Percentiles rank a stretch among this genome's conserved stretches.
Evolutionary conservation across 164 flowering plant genomes (phyloP).

Genomic region (Warburgia ugandensis): DNA sequence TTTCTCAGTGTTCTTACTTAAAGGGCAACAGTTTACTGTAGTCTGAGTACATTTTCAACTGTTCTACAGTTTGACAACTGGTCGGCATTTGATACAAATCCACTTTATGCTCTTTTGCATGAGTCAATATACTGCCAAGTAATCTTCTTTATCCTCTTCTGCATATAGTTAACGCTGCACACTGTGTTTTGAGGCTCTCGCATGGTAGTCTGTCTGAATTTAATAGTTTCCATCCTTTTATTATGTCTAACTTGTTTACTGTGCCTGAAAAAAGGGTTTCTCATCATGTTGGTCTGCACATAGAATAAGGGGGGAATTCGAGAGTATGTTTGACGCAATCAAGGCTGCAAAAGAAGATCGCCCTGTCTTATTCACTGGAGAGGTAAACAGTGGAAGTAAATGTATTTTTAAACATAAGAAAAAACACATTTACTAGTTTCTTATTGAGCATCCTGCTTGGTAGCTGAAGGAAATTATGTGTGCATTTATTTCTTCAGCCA

Average conservation of each 20-base stretch:
- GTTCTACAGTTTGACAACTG: slow-evolving; percentile 71
- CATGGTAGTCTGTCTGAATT: too few species aligned
- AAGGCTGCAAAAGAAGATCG: slow-evolving; percentile 70
- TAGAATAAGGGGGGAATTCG: slow-evolving; percentile 51
- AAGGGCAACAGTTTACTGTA: too few species aligned
- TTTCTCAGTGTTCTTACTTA: too few species aligned
- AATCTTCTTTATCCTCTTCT: too few species aligned
- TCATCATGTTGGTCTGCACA: slow-evolving; percentile 86
- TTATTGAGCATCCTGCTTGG: not conserved
- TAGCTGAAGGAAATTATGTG: not conserved
- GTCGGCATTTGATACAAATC: slow-evolving; percentile 62
- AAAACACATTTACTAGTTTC: not conserved
- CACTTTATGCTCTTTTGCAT: slow-evolving; percentile 82
- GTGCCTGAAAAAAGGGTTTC: slow-evolving; percentile 54
- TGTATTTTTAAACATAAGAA: too few species aligned
- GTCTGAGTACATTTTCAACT: not conserved
- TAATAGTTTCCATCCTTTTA: too few species aligned
- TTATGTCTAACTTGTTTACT: slow-evolving; percentile 6
- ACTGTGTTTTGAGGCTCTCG: too few species aligned
- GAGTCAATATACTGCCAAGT: slow-evolving; percentile 96
- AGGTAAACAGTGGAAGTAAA: slow-evolving; percentile 37
- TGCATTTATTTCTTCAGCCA: too few species aligned
- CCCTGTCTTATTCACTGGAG: slow-evolving; percentile 85
- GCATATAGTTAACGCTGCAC: too few species aligned
- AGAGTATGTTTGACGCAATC: slow-evolving; percentile 56